Base-by-base conservation (phyloP, 2,329 filamentous ascomycete genomes). In the Cladorrhinum sp. region DNA sequence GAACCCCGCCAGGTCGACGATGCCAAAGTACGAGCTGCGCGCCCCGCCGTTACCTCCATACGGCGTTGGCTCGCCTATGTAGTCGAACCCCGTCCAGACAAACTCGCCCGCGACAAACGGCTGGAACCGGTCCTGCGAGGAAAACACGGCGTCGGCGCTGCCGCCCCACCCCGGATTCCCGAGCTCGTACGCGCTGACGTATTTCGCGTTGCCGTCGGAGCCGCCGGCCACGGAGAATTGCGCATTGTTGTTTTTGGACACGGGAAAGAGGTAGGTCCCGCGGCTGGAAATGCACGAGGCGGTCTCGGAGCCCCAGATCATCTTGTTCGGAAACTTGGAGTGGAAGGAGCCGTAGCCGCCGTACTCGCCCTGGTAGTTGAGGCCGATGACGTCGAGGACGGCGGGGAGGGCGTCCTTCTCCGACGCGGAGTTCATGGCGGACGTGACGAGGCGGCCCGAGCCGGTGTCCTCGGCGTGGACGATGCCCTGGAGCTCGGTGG, bases 1-100 rank as follows among this genome's bases (percentile, higher is more conserved):
- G 70, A 85, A 85, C 0, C 82, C 82, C 0, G 82, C 81, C 7
- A 85, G 72, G 58, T 85, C 82, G 25, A 85, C 75, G 60, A 85
- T 83, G 9, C 82, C 82, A 51, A 79, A 84, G 67, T 84, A 85
- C 1, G 78, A 80, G 67, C 78, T 81, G 12, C 80, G 77, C 4
- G 79, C 53, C n/a, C 38, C 71, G 25, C 10, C 4, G 25, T 29
- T n/a, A n/a, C n/a, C n/a, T 63, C 79, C 77, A 64, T 79, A 83
- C 0, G 69, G 68, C 25, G 67, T 71, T 41, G 70, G 70, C 66
- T 72, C 70, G 56, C 70, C 70, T 0, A 71, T 36, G 58, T 71
- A 72, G 61, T 71, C 70, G 41, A 63, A 72, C 7, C 70, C 69
- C 0, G 68, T 69, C 70, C 70, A 72, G 16, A 72, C 68, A 50